Evolutionary conservation across 2,329 filamentous ascomycete species (phyloP), one percentile per base, ranked within the genome.

Genomic region (Exophiala viscosa): DNA sequence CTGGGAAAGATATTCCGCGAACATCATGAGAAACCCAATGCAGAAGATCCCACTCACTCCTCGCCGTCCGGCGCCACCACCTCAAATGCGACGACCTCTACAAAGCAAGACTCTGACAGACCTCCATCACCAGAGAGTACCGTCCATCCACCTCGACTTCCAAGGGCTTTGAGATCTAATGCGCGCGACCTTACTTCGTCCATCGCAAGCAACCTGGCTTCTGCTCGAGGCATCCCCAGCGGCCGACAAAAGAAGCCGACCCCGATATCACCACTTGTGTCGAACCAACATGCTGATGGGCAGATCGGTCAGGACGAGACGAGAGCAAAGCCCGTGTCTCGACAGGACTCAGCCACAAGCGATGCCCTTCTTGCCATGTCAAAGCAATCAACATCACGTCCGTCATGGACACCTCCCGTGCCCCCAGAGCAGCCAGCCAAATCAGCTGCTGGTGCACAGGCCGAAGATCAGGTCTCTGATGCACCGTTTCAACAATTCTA

Each of bases 401-500:
- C 60, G 9, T 55, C 60, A n/a, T 62, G 60, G 60, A 54, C 59
- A 5, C 60, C 60, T 10, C 60, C 60, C 2, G 18, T 67, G 13
- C 68, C 68, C 10, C 65, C 70, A 3, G 63, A 48, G 23, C 23
- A 28, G 14, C 31, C 55, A 59, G 57, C 62, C 54, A 51, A 60
- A 17, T 50, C 65, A 7, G 61, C 68, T 39, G 42, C 64, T 2
- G 63, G 64, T n/a, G 67, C 72, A 43, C 23, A 60, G 15, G 32
- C 53, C 32, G 53, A 48, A 32, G 52, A 55, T 31, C 60, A 53
- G 73, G 70, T 61, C 5, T 64, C 71, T 1, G 89, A 95, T 31
- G 90, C 92, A 51, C 86, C 88, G 5, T 99, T 96, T 66, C 83
- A 88, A 5, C 83, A 85, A 48, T 99, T 97, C 72, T 99, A 97